Evolutionary conservation across 2,329 filamentous ascomycete species (phyloP), one percentile per base, ranked within the genome.

Genomic region (Berkeleyomyces rouxiae): DNA sequence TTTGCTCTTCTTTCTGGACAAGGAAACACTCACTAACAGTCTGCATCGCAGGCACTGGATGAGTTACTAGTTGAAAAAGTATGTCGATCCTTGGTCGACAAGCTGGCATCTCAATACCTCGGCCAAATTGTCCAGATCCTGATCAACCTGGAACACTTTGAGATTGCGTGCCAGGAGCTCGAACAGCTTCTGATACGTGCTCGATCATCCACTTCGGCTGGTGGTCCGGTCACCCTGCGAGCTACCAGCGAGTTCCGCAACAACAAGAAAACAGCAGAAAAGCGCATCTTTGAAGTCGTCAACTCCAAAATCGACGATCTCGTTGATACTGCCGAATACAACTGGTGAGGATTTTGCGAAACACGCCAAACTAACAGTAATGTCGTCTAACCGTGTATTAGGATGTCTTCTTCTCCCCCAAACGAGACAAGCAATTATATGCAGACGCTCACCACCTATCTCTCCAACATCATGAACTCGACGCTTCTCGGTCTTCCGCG

Each of bases 251-350:
- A 89, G 65, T 99, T 99, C 72, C 81, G 84, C 47, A 85, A 81
- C 69, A 91, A 95, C 71, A 96, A 96, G 75, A 96, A 97, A 75
- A 90, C 87, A 1, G 93, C 93, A 0, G 92, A 96, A 71, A 96
- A 96, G 74, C 87, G 95, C 42, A 97, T 99, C 64, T 99, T 99
- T 70, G 95, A 99, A 74, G 81, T 99, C 0, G 93, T 99, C 66
- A 97, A 99, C 75, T 95, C 88, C 63, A 99, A 99, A 76, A 97
- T 99, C 68, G 92, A 97, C 70, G 93, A 99, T 71, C 81, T 99
- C 9, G 88, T 99, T 62, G 92, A 96, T 69, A 97, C 91, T 0
- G 92, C 93, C 40, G 93, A 99, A 74, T 99, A 99, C 71, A 90
- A 97, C 72, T 99, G 93, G 86, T 84, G 74, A 62, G 74, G 66